These are phyloP conservation scores for Phellinidium pouzarii DNA, from an alignment of 1,284 basidiomycete species.

Conservation along the genomic window DNA sequence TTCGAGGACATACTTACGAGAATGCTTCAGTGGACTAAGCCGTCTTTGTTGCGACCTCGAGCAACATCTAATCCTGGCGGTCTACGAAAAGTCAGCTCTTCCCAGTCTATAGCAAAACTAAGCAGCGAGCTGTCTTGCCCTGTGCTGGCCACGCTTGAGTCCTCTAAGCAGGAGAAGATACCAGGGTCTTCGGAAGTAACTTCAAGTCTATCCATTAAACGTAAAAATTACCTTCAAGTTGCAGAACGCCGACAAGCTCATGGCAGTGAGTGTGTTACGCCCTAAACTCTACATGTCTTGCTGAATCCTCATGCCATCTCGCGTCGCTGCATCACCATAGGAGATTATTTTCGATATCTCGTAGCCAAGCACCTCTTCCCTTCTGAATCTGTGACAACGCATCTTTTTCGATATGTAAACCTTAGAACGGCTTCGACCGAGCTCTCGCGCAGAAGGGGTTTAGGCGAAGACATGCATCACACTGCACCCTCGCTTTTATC, in stretches of 20 bases:
- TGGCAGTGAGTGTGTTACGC: conserved; percentile 13
- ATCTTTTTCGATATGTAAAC: background rate
- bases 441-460: background rate
- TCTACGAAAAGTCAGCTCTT: background rate
- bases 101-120: background rate
- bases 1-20: background rate
- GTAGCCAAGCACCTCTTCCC: background rate
- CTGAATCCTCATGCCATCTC: conserved; percentile 9
- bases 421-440: background rate
- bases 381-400: background rate
- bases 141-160: background rate
- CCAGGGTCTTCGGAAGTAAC: background rate
- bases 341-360: background rate
- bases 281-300: background rate
- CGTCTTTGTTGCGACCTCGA: background rate
- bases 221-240: conserved; percentile 5
- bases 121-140: conserved; percentile 6
- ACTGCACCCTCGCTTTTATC: background rate
- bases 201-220: conserved; percentile 8
- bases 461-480: background rate
- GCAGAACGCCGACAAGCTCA: conserved; percentile 8
- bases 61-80: conserved; percentile 1
- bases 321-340: background rate
- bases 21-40: background rate
- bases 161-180: background rate